Percentiles rank a stretch among this genome's conserved stretches.
Evolutionary conservation across 306 rosid species (phyloP).

Genomic region (Sophora flavescens): DNA sequence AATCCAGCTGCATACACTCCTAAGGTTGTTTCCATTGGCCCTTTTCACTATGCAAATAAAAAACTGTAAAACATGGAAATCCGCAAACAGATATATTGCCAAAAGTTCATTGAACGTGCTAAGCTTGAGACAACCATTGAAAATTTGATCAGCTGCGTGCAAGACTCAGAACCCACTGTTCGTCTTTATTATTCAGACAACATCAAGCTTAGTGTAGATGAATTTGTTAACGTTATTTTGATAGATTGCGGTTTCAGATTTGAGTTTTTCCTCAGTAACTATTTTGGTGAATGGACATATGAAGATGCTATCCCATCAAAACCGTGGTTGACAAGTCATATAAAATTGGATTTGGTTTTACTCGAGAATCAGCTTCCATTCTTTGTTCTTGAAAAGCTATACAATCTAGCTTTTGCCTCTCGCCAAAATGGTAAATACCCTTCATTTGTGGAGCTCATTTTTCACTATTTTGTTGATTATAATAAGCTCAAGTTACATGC

Average conservation of each 20-base stretch:
- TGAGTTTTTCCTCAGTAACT: neutral
- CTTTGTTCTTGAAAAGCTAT: neutral
- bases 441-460: neutral
- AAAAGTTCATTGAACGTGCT: neutral
- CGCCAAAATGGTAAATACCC: neutral
- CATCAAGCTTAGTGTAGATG: neutral
- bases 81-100: neutral
- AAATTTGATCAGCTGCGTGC: neutral
- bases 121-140: neutral
- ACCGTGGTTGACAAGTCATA: neutral
- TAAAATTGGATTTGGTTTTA: neutral
- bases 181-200: neutral
- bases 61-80: neutral
- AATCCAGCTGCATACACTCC: neutral
- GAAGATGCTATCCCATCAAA: neutral
- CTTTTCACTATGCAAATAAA: neutral
- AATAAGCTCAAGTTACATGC: neutral
- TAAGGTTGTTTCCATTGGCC: neutral
- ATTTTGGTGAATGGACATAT: fast-evolving
- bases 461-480: neutral
- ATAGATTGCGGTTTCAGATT: conserved; percentile 7
- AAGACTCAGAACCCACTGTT: neutral
- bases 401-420: neutral
- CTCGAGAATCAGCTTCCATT: conserved; percentile 22
- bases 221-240: neutral